Evolutionary conservation across 176 grass and related monocot genomes (phyloP), one percentile per base, ranked within the genome.

Genomic region (Phoenix dactylifera): DNA sequence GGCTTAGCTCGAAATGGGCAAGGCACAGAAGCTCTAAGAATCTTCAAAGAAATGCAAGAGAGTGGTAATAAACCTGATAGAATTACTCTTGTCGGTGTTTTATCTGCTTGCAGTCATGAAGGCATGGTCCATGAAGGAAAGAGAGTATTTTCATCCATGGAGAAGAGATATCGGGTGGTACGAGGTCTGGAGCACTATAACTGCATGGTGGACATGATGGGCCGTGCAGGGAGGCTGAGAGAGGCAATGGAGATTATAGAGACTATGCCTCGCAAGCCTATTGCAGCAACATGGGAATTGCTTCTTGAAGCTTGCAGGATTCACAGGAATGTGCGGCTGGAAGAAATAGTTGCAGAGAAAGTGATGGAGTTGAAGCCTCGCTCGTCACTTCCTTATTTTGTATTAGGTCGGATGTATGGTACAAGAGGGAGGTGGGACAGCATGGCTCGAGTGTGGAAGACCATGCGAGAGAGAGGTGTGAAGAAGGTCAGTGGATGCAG

Each of bases 351-450:
- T 63, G 77, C 86, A 17, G 83, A 74, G 71, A 84, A 80, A 67
- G 70, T 96, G 91, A 58, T 85, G 49, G 72, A 74, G 54, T 58
- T 73, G 18, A 80, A 72, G 55, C 63, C 74, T 59, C 26, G 50
- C 39, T 70, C 53, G 17, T 82, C 75, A 5, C 65, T 96, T n/a
- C 91, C 91, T 15, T 96, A 87, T 52, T 61, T 72, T 75, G 52
- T 90, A 64, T 66, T 96, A 59, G 83, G 78, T 49, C 77, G 51
- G 63, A 74, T 64, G 25, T 86, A 87, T 64, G 83, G 83, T 12
- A 23, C 70, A 10, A 96, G 72, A 73, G 77, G 83, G 57, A 90
- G 77, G 65, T 96, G 91, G 91, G 91, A 90, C 57, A 83, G 79
- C 65, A 79, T 96, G 63, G 91, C 86, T 17, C 65, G 86, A 49